A percentile compares a stretch with the other conserved stretches of the same genome.
phyloP scores from a whole-genome alignment of 306 rosid genomes.

The Nissolia schottii region DNA sequence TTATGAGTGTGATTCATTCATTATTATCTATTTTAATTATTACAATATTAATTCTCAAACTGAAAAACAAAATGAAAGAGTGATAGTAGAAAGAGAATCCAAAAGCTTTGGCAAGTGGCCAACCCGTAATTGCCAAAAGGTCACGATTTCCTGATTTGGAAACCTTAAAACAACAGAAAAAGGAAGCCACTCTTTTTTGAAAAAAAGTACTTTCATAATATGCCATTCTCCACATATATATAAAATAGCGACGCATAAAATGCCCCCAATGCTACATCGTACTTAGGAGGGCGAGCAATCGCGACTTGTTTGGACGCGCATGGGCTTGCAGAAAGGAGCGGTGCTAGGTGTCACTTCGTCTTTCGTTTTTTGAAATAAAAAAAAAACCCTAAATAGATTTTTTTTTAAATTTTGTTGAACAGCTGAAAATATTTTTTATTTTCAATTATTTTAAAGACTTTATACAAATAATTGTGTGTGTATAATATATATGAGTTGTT shows the following conservation, averaged over 20 bases:
- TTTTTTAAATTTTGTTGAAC: too few species aligned
- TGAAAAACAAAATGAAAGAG: neutral
- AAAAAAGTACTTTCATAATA: neutral
- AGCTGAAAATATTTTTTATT: too few species aligned
- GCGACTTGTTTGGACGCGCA: slow-evolving; percentile 6
- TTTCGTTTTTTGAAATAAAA: too few species aligned
- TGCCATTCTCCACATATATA: neutral
- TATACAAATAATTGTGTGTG: too few species aligned
- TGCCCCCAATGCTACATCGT: neutral
- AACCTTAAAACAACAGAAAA: slow-evolving; percentile 37
- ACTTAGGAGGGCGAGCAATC: neutral
- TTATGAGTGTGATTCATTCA: too few species aligned
- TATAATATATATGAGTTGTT: too few species aligned
- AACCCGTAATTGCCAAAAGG: slow-evolving; percentile 2
- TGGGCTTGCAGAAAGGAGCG: neutral
- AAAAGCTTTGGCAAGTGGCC: neutral
- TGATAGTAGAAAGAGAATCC: neutral
- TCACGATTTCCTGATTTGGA: slow-evolving; percentile 33
- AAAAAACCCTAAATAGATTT: too few species aligned
- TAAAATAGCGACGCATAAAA: slow-evolving; percentile 14
- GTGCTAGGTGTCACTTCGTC: neutral
- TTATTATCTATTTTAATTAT: too few species aligned
- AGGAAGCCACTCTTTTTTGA: neutral
- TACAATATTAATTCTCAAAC: too few species aligned
- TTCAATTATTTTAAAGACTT: too few species aligned